Conservation (phyloP, 2,329 filamentous ascomycete genomes). For the Cordyceps cateniannulata region DNA sequence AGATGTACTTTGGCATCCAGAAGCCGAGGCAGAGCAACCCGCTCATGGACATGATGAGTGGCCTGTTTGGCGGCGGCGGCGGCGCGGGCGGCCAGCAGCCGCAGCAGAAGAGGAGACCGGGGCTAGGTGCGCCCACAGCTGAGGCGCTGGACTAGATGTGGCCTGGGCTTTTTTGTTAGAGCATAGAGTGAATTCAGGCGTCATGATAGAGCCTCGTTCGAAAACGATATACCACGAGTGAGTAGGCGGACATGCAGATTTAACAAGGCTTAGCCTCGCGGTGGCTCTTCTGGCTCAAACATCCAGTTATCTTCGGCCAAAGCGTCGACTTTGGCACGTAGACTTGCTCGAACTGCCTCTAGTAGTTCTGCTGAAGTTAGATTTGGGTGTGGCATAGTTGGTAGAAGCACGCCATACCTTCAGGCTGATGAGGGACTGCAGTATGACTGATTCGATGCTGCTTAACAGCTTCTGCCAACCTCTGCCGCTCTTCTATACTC, state of each 20-base stretch:
- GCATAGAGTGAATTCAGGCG: constrained; percentile 17
- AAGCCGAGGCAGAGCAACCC: constrained; percentile 87
- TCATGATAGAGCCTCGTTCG: neutral
- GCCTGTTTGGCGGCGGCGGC: constrained; percentile 73
- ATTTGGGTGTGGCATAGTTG: neutral
- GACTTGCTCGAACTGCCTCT: constrained; percentile 60
- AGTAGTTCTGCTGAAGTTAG: constrained; percentile 51
- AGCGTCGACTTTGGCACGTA: constrained; percentile 65
- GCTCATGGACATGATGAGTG: constrained; percentile 97
- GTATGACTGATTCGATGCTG: constrained; percentile 52
- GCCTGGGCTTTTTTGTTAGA: neutral
- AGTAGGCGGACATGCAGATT: neutral
- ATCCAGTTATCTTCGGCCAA: constrained; percentile 86
- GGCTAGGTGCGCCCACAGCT: constrained; percentile 37
- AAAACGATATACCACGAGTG: neutral
- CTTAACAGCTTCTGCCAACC: constrained; percentile 54
- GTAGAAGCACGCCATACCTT: constrained; percentile 43
- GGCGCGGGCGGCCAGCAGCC: constrained; percentile 38
- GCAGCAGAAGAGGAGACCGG: constrained; percentile 30
- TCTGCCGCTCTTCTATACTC: constrained; percentile 50
- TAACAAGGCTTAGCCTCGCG: constrained; percentile 25
- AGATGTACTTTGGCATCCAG: constrained; percentile 94
- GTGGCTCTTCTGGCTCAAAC: constrained; percentile 65
- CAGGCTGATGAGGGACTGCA: constrained; percentile 53
- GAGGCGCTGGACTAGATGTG: constrained; percentile 51